Evolutionary conservation across 192 early-diverging fungal species (phyloP).

Genomic region (Umbelopsis ramanniana): DNA sequence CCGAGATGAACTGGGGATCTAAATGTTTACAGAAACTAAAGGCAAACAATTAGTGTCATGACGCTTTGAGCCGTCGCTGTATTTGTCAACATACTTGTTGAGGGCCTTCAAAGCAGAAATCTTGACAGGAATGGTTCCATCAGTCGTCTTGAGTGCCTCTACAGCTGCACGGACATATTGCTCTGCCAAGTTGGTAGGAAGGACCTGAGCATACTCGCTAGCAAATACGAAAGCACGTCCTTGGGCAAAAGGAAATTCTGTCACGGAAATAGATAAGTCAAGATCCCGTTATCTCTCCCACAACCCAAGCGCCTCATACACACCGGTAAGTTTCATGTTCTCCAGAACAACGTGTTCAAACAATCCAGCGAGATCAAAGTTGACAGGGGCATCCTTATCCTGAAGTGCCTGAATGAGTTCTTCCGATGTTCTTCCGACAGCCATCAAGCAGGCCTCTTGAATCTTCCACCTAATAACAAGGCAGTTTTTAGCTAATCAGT

Average conservation of each 20-base stretch:
- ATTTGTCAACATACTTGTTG: conserved; percentile 51
- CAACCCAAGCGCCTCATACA: background rate
- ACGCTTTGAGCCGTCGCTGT: background rate
- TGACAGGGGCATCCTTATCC: conserved; percentile 40
- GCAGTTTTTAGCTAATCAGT: too few relatives aligned
- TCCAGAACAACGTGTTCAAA: conserved; percentile 85
- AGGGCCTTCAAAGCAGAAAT: conserved; percentile 73
- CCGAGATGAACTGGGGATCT: conserved; percentile 51
- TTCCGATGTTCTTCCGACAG: conserved; percentile 67
- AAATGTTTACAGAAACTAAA: conserved; percentile 55
- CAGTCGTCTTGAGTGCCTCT: conserved; percentile 59
- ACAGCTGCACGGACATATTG: conserved; percentile 83
- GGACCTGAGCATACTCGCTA: conserved; percentile 73
- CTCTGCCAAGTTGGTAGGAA: conserved; percentile 66
- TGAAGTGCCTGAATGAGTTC: conserved; percentile 62
- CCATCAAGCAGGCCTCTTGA: conserved; percentile 82
- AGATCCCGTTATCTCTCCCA: background rate
- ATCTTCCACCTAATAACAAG: conserved; percentile 74
- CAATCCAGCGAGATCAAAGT: conserved; percentile 75
- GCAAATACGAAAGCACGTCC: conserved; percentile 91
- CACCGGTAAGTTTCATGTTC: conserved; percentile 63
- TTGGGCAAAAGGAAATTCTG: conserved; percentile 81
- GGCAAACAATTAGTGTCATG: background rate
- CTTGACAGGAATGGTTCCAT: conserved; percentile 63
- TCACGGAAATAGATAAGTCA: background rate